Conservation (phyloP, 495 filamentous ascomycete genomes). For the Cairneyella variabilis region DNA sequence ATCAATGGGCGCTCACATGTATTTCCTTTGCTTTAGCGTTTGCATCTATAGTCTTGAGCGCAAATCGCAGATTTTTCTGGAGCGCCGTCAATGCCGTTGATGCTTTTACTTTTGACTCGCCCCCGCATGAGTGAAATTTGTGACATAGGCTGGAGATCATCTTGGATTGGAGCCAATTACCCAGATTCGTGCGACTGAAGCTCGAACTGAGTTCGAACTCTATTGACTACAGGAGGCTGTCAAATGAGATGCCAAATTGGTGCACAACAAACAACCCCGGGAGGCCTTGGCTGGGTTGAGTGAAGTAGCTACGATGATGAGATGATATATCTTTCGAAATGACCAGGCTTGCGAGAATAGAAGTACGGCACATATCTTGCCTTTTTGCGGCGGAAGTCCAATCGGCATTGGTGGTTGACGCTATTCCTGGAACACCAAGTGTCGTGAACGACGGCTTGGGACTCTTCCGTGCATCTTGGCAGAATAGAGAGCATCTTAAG, state of each 20-base stretch:
- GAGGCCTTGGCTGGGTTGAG: not conserved
- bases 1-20: constrained; percentile 23
- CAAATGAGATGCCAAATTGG: not conserved
- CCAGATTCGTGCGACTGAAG: too few relatives aligned
- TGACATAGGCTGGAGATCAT: too few relatives aligned
- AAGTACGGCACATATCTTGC: too few relatives aligned
- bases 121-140: not conserved
- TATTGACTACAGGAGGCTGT: too few relatives aligned
- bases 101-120: not conserved
- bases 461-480: constrained; percentile 1
- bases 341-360: too few relatives aligned
- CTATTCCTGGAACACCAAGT: not conserved
- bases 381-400: too few relatives aligned
- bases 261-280: not conserved
- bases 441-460: not conserved
- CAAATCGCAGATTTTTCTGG: constrained; percentile 21
- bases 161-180: too few relatives aligned
- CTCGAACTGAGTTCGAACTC: too few relatives aligned
- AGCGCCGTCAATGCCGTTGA: constrained; percentile 6
- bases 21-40: constrained; percentile 30
- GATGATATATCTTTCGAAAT: too few relatives aligned
- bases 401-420: not conserved
- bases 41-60: constrained; percentile 26
- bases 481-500: too few relatives aligned
- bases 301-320: too few relatives aligned